These are phyloP conservation scores for Stereum hirsutum DNA, from an alignment of 1,284 basidiomycete species.

Conservation along the genomic window DNA sequence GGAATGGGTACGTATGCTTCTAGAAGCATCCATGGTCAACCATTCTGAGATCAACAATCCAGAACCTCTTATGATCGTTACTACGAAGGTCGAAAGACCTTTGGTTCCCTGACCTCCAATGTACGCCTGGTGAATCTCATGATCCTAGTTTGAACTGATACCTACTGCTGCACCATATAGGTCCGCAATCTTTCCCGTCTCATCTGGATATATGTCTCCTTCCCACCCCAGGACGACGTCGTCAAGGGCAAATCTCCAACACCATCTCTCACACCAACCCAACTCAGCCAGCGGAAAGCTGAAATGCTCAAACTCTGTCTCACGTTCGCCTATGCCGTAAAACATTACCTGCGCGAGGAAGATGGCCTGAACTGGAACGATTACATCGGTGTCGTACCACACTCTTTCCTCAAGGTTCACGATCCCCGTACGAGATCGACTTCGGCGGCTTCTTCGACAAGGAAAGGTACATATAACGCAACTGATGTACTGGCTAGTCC, in stretches of 20 bases:
- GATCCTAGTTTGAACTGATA: neutral
- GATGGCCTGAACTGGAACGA: constrained; percentile 63
- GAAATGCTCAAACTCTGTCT: constrained; percentile 62
- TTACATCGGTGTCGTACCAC: constrained; percentile 56
- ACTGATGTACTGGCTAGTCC: constrained; percentile 13
- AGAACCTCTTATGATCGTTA: constrained; percentile 77
- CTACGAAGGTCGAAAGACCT: constrained; percentile 82
- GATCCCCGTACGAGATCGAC: constrained; percentile 13
- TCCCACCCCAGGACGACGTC: constrained; percentile 46
- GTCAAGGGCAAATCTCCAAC: constrained; percentile 41
- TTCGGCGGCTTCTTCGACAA: constrained; percentile 34
- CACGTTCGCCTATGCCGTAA: constrained; percentile 61
- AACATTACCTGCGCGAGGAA: constrained; percentile 73
- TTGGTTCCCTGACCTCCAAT: constrained; percentile 53
- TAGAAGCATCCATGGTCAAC: no score
- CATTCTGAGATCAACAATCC: neutral
- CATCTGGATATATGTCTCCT: constrained; percentile 73
- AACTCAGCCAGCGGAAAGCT: constrained; percentile 64
- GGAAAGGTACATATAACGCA: no score
- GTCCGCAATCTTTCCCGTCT: constrained; percentile 55
- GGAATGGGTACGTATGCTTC: constrained; percentile 5
- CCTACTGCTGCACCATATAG: constrained; percentile 20
- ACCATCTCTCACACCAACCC: constrained; percentile 35
- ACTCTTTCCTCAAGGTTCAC: constrained; percentile 35
- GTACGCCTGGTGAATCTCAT: constrained; percentile 28